Conservation (phyloP, 257 asterid species). For the Vinca minor region DNA sequence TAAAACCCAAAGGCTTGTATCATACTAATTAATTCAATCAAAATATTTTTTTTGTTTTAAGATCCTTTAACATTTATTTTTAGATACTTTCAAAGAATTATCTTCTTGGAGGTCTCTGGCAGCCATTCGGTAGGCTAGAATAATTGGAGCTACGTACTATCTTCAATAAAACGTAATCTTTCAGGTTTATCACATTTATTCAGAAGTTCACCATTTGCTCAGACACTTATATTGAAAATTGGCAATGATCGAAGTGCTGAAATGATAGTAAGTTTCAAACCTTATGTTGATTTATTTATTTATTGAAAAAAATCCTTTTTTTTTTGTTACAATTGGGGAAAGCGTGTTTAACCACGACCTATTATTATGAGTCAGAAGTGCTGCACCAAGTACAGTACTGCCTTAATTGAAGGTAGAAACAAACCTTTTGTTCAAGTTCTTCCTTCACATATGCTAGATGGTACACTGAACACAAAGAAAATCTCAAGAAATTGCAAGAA, state of each 20-base stretch:
- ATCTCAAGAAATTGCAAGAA: too few species aligned
- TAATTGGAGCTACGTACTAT: slow-evolving; percentile 51
- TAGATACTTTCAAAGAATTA: slow-evolving; percentile 58
- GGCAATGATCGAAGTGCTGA: slow-evolving; percentile 21
- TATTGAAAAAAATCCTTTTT: too few species aligned
- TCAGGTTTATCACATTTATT: slow-evolving; percentile 51
- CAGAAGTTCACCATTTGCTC: slow-evolving; percentile 40
- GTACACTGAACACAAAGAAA: too few species aligned
- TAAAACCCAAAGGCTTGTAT: neutral
- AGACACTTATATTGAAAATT: slow-evolving; percentile 52
- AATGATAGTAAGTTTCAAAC: slow-evolving; percentile 39
- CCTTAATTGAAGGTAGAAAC: too few species aligned
- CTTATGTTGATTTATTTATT: neutral
- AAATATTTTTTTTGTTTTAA: neutral
- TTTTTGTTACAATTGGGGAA: neutral
- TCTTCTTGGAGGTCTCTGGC: slow-evolving; percentile 27
- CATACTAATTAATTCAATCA: neutral
- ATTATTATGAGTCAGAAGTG: too few species aligned
- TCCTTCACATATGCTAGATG: too few species aligned
- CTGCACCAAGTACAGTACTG: too few species aligned
- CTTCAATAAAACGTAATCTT: slow-evolving; percentile 48
- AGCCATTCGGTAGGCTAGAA: slow-evolving; percentile 40
- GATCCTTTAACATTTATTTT: neutral
- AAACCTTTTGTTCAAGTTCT: too few species aligned
- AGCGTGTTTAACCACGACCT: too few species aligned